Conservation (phyloP, 2,329 filamentous ascomycete species). For the Plenodomus tracheiphilus region DNA sequence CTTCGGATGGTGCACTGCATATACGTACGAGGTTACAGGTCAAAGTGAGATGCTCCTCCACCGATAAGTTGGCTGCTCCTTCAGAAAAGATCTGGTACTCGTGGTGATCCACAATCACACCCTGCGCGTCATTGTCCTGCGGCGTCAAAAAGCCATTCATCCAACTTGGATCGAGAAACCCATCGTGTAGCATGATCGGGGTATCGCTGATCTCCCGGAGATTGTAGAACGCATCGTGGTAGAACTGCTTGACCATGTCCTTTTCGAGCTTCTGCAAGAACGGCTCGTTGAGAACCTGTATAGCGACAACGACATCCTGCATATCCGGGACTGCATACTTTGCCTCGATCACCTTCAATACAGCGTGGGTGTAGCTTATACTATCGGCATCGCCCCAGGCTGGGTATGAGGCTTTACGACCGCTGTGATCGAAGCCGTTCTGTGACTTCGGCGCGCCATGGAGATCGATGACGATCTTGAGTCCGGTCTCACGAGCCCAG, state of each 20-base stretch:
- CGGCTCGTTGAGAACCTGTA: slow-evolving; percentile 62
- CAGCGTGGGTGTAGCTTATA: slow-evolving; percentile 55
- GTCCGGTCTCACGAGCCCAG: slow-evolving; percentile 57
- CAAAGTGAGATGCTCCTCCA: slow-evolving; percentile 57
- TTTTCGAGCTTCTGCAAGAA: slow-evolving; percentile 52
- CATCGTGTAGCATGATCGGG: slow-evolving; percentile 61
- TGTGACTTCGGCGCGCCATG: slow-evolving; percentile 58
- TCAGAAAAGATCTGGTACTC: slow-evolving; percentile 68
- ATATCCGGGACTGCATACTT: slow-evolving; percentile 59
- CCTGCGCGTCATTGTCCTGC: slow-evolving; percentile 52
- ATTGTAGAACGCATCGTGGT: slow-evolving; percentile 58
- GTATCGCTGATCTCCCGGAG: slow-evolving; percentile 51
- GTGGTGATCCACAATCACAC: slow-evolving; percentile 67
- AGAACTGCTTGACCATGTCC: slow-evolving; percentile 56
- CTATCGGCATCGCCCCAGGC: slow-evolving; percentile 54
- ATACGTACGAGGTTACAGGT: slow-evolving; percentile 57
- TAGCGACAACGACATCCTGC: slow-evolving; percentile 62
- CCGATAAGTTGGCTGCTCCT: slow-evolving; percentile 52
- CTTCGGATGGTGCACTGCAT: neutral
- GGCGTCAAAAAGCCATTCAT: slow-evolving; percentile 64
- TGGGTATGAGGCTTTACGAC: slow-evolving; percentile 50
- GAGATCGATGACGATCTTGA: slow-evolving; percentile 62
- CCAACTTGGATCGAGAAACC: slow-evolving; percentile 55
- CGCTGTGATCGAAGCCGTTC: slow-evolving; percentile 66
- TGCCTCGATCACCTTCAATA: slow-evolving; percentile 59